Evolutionary conservation across 108 stramenopile genomes (phyloP).

Genomic region (Phaeodactylum tricornutum): DNA sequence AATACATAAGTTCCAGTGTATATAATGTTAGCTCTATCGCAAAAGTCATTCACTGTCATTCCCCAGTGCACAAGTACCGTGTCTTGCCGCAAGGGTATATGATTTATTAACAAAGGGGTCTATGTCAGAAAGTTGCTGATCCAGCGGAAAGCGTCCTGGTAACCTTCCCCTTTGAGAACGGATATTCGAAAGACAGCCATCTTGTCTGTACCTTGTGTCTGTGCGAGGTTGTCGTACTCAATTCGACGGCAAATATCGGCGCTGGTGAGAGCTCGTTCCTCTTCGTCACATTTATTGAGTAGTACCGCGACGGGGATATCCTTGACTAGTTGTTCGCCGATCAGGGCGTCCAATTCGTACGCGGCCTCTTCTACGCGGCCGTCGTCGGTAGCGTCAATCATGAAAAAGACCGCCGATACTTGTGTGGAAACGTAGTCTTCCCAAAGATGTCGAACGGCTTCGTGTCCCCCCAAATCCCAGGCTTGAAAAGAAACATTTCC

Average conservation of each 20-base stretch:
- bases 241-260: slow-evolving; percentile 28
- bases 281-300: slow-evolving; percentile 53
- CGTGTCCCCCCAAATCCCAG: slow-evolving; percentile 66
- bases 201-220: slow-evolving; percentile 21
- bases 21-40: no score
- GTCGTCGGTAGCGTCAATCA: slow-evolving; percentile 39
- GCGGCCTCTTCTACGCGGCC: slow-evolving; percentile 45
- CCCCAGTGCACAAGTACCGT: no score
- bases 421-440: slow-evolving; percentile 28
- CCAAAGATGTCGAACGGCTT: slow-evolving; percentile 59
- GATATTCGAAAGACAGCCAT: slow-evolving; percentile 52
- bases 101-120: no score
- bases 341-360: slow-evolving; percentile 45
- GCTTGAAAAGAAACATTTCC: slow-evolving; percentile 34
- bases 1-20: no score
- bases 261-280: slow-evolving; percentile 19
- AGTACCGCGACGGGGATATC: slow-evolving; percentile 39
- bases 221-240: slow-evolving; percentile 20
- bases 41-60: no score
- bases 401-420: slow-evolving; percentile 31
- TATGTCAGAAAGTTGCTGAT: slow-evolving; percentile 31
- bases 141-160: slow-evolving; percentile 57
- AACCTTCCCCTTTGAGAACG: slow-evolving; percentile 44
- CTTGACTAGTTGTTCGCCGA: slow-evolving; percentile 19
- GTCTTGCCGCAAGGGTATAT: no score